phyloP scores from a whole-genome alignment of 83 land plant species.

The Thuja plicata region DNA sequence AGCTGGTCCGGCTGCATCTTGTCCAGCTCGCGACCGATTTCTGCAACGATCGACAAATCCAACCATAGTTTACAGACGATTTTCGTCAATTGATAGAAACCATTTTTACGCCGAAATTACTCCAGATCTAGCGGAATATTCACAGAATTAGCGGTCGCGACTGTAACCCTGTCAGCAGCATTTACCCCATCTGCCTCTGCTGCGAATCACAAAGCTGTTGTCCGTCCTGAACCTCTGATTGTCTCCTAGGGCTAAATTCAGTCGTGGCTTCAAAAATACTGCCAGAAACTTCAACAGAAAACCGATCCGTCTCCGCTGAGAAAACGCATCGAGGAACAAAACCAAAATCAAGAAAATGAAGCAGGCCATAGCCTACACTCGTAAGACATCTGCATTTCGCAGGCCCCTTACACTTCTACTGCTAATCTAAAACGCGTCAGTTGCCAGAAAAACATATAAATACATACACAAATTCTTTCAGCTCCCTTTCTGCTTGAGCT shows the following conservation, averaged over 20 bases:
- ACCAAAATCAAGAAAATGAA: background rate
- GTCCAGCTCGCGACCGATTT: background rate
- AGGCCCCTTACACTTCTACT: background rate
- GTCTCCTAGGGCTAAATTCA: conserved; percentile 11
- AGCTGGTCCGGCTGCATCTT: conserved; percentile 11
- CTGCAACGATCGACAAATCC: background rate
- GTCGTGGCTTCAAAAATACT: background rate
- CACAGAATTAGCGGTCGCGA: background rate
- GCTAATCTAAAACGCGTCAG: background rate
- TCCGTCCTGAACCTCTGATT: conserved; percentile 4
- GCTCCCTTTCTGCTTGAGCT: background rate
- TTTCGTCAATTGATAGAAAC: background rate
- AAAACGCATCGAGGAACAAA: background rate
- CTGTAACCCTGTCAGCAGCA: conserved; percentile 1
- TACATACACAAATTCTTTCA: background rate
- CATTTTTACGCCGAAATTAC: background rate
- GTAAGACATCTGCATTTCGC: conserved; percentile 1
- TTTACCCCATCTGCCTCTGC: conserved; percentile 17
- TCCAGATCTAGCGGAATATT: conserved; percentile 1
- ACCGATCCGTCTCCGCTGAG: background rate
- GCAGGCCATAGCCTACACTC: conserved; percentile 6
- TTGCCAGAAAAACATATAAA: background rate
- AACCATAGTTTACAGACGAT: background rate
- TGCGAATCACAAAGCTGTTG: conserved; percentile 1
- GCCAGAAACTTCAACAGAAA: background rate